Percentiles rank a stretch among this genome's conserved stretches.
Evolutionary conservation across 768 basidiomycete species (phyloP).

Genomic region (Leucocoprinus sp.): DNA sequence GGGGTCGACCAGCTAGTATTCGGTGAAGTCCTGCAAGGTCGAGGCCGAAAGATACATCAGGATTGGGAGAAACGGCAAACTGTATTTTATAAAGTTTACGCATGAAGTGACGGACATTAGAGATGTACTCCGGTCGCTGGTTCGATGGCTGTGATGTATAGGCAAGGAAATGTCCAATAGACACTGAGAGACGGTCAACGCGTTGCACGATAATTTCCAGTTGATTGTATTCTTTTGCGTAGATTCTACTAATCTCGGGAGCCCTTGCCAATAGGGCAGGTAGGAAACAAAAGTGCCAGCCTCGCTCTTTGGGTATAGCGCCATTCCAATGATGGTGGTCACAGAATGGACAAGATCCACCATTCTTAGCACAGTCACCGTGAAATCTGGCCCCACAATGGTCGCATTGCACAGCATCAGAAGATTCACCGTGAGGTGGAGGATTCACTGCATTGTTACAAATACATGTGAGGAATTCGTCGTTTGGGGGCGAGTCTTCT

Average conservation of each 20-base stretch:
- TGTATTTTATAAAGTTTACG: slow-evolving; percentile 85
- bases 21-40: slow-evolving; percentile 80
- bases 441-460: slow-evolving; percentile 71
- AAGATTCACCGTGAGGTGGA: slow-evolving; percentile 63
- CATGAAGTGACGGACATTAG: slow-evolving; percentile 86
- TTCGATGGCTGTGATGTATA: slow-evolving; percentile 63
- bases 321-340: slow-evolving; percentile 92
- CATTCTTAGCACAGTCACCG: slow-evolving; percentile 75
- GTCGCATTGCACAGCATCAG: slow-evolving; percentile 86
- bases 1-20: slow-evolving; percentile 62
- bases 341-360: slow-evolving; percentile 89
- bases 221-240: slow-evolving; percentile 74
- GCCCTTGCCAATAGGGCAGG: slow-evolving; percentile 62
- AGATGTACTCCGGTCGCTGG: slow-evolving; percentile 68
- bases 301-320: slow-evolving; percentile 71
- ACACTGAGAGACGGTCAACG: slow-evolving; percentile 63
- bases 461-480: slow-evolving; percentile 83
- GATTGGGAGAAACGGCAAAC: slow-evolving; percentile 78
- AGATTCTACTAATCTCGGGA: slow-evolving; percentile 72
- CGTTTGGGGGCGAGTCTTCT: slow-evolving; percentile 69
- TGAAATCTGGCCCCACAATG: slow-evolving; percentile 86
- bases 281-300: slow-evolving; percentile 77
- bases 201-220: slow-evolving; percentile 74
- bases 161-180: slow-evolving; percentile 74
- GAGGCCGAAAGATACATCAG: slow-evolving; percentile 73